Evolutionary conservation across 148 eudicot genomes (phyloP).

Genomic region (Rhododendron ferrugineum): DNA sequence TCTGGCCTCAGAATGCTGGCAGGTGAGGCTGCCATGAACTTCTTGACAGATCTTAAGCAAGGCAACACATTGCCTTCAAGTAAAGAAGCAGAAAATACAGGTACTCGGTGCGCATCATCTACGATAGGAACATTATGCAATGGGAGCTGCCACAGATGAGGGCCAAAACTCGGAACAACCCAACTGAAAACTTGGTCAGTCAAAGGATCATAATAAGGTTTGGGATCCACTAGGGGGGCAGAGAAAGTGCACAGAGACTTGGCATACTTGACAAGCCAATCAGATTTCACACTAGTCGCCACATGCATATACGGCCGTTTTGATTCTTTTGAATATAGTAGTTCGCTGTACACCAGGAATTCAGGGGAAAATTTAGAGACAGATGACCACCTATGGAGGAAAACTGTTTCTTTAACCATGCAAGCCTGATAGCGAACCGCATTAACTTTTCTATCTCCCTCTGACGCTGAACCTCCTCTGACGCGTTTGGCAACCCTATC

Average conservation of each 20-base stretch:
- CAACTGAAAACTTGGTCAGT: constrained; percentile 55
- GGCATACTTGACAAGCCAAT: constrained; percentile 78
- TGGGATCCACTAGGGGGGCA: constrained; percentile 50
- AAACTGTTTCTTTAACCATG: constrained; percentile 53
- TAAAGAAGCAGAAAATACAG: constrained; percentile 62
- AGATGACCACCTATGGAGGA: constrained; percentile 67
- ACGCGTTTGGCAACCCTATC: constrained; percentile 80
- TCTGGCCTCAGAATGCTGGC: constrained; percentile 64
- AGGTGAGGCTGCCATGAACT: constrained; percentile 53
- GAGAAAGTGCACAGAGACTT: constrained; percentile 54
- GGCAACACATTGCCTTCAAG: constrained; percentile 82
- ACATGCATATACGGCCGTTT: constrained; percentile 69
- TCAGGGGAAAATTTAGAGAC: constrained; percentile 62
- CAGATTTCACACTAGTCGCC: constrained; percentile 62
- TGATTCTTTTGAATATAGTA: constrained; percentile 28
- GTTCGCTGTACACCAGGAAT: constrained; percentile 68
- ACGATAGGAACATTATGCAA: constrained; percentile 42
- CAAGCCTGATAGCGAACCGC: constrained; percentile 66
- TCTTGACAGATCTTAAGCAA: constrained; percentile 48
- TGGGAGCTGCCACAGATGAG: constrained; percentile 67
- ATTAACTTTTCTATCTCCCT: constrained; percentile 49
- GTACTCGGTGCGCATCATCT: constrained; percentile 41
- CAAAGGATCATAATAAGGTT: constrained; percentile 53
- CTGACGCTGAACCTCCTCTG: constrained; percentile 26
- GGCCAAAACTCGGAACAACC: constrained; percentile 62